Evolutionary conservation across 306 rosid species (phyloP).

Genomic region (Medicago arabica): DNA sequence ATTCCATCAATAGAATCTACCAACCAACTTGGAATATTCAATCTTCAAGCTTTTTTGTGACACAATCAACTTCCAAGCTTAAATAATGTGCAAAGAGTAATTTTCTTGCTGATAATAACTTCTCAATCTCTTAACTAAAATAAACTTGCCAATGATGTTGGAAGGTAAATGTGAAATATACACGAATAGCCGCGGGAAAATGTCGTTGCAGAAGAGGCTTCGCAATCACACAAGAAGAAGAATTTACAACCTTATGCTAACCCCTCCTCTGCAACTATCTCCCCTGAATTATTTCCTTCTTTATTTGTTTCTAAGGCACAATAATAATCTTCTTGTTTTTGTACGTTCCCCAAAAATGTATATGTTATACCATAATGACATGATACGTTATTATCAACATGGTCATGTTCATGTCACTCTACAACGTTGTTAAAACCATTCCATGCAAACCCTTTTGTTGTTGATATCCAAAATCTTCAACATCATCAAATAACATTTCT

Average conservation of each 20-base stretch:
- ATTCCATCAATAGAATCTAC: constrained; percentile 50
- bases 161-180: constrained; percentile 10
- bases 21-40: constrained; percentile 42
- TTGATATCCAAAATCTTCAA: constrained; percentile 8
- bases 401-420: not conserved
- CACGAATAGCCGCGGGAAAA: constrained; percentile 43
- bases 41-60: constrained; percentile 6
- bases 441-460: constrained; percentile 11
- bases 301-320: constrained; percentile 5
- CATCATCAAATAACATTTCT: constrained; percentile 2
- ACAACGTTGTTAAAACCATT: constrained; percentile 10
- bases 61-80: not conserved
- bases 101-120: constrained; percentile 33
- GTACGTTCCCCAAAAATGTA: not conserved
- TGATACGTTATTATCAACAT: not conserved
- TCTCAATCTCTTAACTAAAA: constrained; percentile 19
- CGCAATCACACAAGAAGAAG: constrained; percentile 47
- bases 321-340: not conserved
- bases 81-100: constrained; percentile 1
- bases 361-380: constrained; percentile 16
- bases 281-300: constrained; percentile 45
- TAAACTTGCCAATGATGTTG: constrained; percentile 18
- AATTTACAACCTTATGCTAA: constrained; percentile 43
- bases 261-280: constrained; percentile 65
- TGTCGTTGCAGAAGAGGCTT: constrained; percentile 64